Conservation (phyloP, 2,329 filamentous ascomycete species). For the Botrytis sinoallii region DNA sequence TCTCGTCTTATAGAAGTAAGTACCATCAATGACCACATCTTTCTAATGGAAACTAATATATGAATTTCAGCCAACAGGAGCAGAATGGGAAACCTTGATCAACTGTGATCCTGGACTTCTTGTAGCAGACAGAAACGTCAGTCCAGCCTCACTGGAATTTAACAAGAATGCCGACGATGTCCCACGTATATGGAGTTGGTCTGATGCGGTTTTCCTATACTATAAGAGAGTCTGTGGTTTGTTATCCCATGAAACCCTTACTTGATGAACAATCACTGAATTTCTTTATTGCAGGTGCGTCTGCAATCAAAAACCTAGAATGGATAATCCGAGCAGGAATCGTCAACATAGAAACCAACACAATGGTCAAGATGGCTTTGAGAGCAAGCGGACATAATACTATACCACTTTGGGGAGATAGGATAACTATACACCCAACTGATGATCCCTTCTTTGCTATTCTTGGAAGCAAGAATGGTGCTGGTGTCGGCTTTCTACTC, state of each 20-base stretch:
- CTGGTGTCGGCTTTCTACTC: not conserved
- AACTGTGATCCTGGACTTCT: not conserved
- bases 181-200: not conserved
- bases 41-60: not conserved
- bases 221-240: not conserved
- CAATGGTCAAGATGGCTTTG: not conserved
- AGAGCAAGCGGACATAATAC: not conserved
- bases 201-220: not conserved
- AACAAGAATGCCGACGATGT: not conserved
- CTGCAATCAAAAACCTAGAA: not conserved
- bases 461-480: slow-evolving; percentile 8
- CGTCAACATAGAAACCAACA: not conserved
- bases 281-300: not conserved
- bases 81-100: not conserved
- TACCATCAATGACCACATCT: not conserved
- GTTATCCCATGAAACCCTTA: not conserved
- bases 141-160: not conserved
- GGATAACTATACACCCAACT: not conserved
- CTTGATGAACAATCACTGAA: not conserved
- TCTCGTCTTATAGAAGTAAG: not conserved
- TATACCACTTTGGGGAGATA: not conserved
- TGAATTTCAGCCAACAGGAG: not conserved
- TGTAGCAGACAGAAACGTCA: not conserved
- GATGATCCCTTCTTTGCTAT: not conserved
- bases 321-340: not conserved